phyloP scores from a whole-genome alignment of 75 land plant species.

The Adiantum capillusveneris region DNA sequence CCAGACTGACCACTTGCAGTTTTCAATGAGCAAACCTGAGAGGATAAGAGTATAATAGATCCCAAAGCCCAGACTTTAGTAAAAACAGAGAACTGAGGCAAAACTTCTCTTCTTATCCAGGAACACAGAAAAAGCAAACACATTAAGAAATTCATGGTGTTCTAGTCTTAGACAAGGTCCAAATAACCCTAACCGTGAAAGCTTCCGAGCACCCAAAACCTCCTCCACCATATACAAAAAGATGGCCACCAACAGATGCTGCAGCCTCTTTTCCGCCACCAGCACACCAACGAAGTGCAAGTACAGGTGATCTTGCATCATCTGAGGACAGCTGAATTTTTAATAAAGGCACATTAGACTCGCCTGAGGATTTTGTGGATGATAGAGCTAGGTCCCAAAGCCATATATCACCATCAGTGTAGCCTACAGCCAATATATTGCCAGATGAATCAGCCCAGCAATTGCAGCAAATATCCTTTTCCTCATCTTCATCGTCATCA shows the following conservation, averaged over 20 bases:
- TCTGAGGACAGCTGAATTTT: slow-evolving; percentile 59
- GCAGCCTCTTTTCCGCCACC: slow-evolving; percentile 22
- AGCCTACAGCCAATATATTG: slow-evolving; percentile 59
- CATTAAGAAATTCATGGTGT: too few species aligned
- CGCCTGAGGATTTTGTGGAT: slow-evolving; percentile 15
- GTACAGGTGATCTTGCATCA: slow-evolving; percentile 63
- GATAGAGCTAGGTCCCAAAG: slow-evolving; percentile 45
- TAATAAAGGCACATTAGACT: slow-evolving; percentile 23
- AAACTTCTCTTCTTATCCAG: too few species aligned
- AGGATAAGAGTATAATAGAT: neutral
- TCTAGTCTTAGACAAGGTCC: too few species aligned
- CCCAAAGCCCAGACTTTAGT: too few species aligned
- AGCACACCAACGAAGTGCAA: slow-evolving; percentile 61
- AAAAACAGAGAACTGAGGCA: too few species aligned
- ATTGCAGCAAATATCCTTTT: slow-evolving; percentile 64
- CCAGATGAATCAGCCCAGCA: slow-evolving; percentile 66
- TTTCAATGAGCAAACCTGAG: neutral
- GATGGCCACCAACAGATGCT: slow-evolving; percentile 37
- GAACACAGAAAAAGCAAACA: too few species aligned
- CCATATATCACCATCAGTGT: slow-evolving; percentile 71
- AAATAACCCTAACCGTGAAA: slow-evolving; percentile 43
- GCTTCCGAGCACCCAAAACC: slow-evolving; percentile 77
- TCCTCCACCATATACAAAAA: slow-evolving; percentile 84
- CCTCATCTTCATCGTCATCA: slow-evolving; percentile 30
- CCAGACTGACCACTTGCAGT: neutral